Evolutionary conservation across 495 filamentous ascomycete species (phyloP).

Genomic region (Zalerion maritima): DNA sequence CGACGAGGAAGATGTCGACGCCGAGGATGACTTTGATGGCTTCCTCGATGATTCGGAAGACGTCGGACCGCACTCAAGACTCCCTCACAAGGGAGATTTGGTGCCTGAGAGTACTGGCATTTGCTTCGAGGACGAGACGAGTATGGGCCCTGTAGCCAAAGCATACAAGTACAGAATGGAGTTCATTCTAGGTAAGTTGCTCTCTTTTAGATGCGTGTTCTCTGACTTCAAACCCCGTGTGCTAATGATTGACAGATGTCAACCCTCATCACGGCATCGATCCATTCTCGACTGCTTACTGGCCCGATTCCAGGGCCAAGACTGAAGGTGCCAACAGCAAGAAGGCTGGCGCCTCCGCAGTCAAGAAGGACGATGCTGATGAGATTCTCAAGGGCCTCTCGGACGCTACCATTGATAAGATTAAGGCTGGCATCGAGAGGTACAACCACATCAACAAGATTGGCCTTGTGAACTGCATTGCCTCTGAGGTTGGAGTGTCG

Average conservation of each 20-base stretch:
- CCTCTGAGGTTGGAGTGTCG: too few species aligned
- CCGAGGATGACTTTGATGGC: conserved; percentile 54
- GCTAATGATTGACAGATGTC: conserved; percentile 14
- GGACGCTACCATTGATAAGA: too few species aligned
- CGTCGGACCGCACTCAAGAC: conserved; percentile 22
- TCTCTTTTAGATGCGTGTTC: not conserved
- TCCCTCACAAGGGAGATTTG: conserved; percentile 44
- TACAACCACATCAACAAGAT: too few species aligned
- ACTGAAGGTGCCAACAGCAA: too few species aligned
- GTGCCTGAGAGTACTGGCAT: conserved; percentile 64
- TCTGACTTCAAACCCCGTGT: conserved; percentile 2
- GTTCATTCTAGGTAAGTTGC: conserved; percentile 48
- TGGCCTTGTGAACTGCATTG: too few species aligned
- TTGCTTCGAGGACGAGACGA: conserved; percentile 55
- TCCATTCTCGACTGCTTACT: conserved; percentile 73
- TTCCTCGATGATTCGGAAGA: conserved; percentile 63
- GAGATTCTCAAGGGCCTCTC: too few species aligned
- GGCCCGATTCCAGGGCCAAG: conserved; percentile 35
- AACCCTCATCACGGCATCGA: conserved; percentile 48
- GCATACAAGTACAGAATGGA: conserved; percentile 51
- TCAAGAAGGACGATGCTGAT: too few species aligned
- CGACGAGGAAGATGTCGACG: conserved; percentile 52
- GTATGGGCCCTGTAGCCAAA: conserved; percentile 24
- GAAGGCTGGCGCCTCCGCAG: too few species aligned
- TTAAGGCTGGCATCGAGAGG: too few species aligned